These are phyloP conservation scores for Escovopsis sp. DNA, from an alignment of 2,329 filamentous ascomycete species.

Conservation along the genomic window DNA sequence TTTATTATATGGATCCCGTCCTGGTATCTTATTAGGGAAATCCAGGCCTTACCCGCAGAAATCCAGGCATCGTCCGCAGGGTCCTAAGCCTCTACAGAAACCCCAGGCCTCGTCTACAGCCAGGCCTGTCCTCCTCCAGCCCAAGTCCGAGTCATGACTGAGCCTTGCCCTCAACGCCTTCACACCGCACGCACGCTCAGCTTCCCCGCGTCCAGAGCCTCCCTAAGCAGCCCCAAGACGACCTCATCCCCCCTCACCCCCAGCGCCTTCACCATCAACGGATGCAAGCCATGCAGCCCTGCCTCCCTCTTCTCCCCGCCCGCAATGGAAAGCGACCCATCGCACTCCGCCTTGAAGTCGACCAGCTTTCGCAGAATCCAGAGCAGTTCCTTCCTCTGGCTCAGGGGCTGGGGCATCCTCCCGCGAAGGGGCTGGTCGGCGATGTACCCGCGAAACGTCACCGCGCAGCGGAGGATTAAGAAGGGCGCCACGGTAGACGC, in stretches of 20 bases:
- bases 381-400: constrained; percentile 63
- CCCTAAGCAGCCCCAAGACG: constrained; percentile 40
- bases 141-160: no score
- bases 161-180: no score
- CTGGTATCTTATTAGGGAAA: no score
- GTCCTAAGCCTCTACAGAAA: no score
- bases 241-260: constrained; percentile 42
- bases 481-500: constrained; percentile 66
- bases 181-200: constrained; percentile 19
- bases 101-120: no score
- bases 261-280: constrained; percentile 52
- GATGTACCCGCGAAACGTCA: constrained; percentile 71
- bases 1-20: no score
- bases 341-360: constrained; percentile 50
- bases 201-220: constrained; percentile 46
- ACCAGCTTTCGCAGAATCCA: constrained; percentile 55
- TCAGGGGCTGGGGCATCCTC: constrained; percentile 72
- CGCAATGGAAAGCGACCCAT: constrained; percentile 36
- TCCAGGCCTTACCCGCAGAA: no score
- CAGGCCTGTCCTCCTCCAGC: no score
- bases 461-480: constrained; percentile 64
- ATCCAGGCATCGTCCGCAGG: no score
- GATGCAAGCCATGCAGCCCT: constrained; percentile 70
- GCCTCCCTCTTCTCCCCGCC: constrained; percentile 49
- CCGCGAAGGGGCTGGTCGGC: constrained; percentile 85